Evolutionary conservation across 495 filamentous ascomycete genomes (phyloP).

Genomic region (Oleoguttula mirabilis): DNA sequence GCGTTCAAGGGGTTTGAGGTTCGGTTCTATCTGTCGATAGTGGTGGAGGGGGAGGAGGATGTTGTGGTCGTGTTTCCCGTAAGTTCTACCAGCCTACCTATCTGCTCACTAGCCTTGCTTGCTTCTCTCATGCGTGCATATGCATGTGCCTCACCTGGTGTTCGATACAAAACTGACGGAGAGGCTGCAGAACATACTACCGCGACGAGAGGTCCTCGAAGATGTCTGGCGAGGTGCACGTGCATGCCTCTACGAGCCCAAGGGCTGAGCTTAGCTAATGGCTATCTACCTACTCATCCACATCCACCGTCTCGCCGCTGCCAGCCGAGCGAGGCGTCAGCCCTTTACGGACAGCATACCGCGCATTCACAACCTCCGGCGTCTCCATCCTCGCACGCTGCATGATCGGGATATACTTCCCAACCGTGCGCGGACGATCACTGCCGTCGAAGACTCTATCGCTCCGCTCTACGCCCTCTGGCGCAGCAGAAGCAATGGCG

Average conservation of each 20-base stretch:
- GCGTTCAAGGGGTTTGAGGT: conserved; percentile 91
- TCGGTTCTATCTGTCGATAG: conserved; percentile 73
- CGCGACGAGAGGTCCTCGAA: conserved; percentile 57
- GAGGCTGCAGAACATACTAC: conserved; percentile 52
- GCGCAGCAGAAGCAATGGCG: neutral
- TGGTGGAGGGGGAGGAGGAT: conserved; percentile 81
- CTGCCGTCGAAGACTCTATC: conserved; percentile 63
- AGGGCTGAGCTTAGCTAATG: conserved; percentile 16
- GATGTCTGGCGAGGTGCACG: conserved; percentile 73
- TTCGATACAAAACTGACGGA: no score
- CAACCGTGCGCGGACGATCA: conserved; percentile 43
- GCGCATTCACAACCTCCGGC: conserved; percentile 63
- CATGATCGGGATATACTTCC: conserved; percentile 61
- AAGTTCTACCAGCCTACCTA: no score
- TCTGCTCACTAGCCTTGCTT: neutral
- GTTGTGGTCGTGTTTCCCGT: conserved; percentile 89
- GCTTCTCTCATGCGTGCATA: neutral
- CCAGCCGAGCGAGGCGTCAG: conserved; percentile 21
- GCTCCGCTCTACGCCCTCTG: conserved; percentile 24
- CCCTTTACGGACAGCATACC: conserved; percentile 62
- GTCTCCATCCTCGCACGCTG: conserved; percentile 49
- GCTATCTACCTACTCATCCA: conserved; percentile 10
- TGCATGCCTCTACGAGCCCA: conserved; percentile 63
- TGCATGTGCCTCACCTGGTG: neutral
- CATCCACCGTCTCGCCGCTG: conserved; percentile 1